Base-by-base conservation (phyloP, 805 yeast species). In the Pichia kluyveri region DNA sequence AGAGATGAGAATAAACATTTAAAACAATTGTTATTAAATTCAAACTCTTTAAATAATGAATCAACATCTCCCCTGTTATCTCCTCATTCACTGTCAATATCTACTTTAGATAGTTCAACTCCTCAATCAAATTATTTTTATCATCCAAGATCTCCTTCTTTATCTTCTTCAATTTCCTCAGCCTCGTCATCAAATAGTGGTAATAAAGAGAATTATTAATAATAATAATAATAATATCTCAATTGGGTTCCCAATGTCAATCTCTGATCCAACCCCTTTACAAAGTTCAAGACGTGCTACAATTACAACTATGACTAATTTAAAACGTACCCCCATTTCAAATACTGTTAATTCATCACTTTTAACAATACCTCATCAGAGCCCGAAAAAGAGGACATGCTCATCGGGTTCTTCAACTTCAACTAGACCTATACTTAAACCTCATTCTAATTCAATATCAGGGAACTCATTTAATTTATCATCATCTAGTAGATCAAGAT, bases 1-100 rank as follows among this genome's bases (percentile, higher is more conserved):
- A 76, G 73, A 53, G 77, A 76, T 17, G 86, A 81, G 54, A 78
- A 76, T 54, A 68, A 68, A 39, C 51, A 56, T 10, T 62, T 77
- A 42, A 68, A 62, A 55, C 61, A 60, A 18, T 65, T 62, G 42
- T 46, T 68, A 8, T 23, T 5, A 23, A 23, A 23, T 23, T 23
- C 26, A 23, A 19, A 40, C 4, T 9, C 37, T 12, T 26, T 17
- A 17, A 38, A 52, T 5, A 44, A 50, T 23, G 48, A 36, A 8
- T 48, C 57, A 5, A 41, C 51, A 34, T 34, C 37, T 34, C 37
- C 37, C 2, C n/a, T 34, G 37, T 15, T 34, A 14, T 34, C 37
- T 12, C 37, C 37, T 34, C 17, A 15, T 34, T 34, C 17, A 2
- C 8, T 34, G 4, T 34, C 37, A 2, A 15, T 34, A 14, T 14